Base-by-base conservation (phyloP, 2,329 filamentous ascomycete genomes). In the Diaporthe ilicicola region DNA sequence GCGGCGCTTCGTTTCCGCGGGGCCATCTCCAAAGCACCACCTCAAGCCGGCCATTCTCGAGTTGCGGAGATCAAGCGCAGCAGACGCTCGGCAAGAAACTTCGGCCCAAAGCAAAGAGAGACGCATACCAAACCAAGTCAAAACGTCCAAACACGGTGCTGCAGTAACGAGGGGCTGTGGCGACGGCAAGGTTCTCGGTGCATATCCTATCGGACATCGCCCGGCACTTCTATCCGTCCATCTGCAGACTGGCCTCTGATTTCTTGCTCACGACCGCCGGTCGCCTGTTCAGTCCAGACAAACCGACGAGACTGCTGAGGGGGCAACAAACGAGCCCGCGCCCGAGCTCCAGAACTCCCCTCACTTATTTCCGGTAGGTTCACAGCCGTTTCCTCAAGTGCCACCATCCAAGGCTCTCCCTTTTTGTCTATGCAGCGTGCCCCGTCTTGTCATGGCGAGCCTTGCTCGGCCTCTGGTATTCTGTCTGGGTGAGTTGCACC, bases 161-260 rank as follows among this genome's bases (percentile, higher is more conserved):
- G 59, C 68, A 46, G 51, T 22, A 48, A 54, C 44, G 68, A 70
- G 68, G 56, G 56, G 59, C 51, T 65, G 61, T 42, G 56, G 44
- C 59, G 46, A 70, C 61, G 56, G 50, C 67, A 66, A 67, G 69
- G 51, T 69, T 48, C 64, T 37, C 53, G 27, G 55, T 59, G 50
- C 19, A 46, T 51, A 29, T 51, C 50, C 39, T 46, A 53, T 56
- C 64, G 65, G 48, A 69, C 65, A 53, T 69, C 48, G 69, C 51
- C 69, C 65, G 66, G 56, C 59, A 70, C 68, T 48, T 70, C 56
- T 42, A 46, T 37, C 68, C 59, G 32, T 66, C 51, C 48, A 51
- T 51, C 70, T 71, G 65, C 70, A 69, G 65, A 34, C 53, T 59
- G 42, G 65, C 53, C 34, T 55, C 39, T 71, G 50, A n/a, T n/a